Conservation (phyloP, 2,329 filamentous ascomycete species). For the Talaromyces sp. region DNA sequence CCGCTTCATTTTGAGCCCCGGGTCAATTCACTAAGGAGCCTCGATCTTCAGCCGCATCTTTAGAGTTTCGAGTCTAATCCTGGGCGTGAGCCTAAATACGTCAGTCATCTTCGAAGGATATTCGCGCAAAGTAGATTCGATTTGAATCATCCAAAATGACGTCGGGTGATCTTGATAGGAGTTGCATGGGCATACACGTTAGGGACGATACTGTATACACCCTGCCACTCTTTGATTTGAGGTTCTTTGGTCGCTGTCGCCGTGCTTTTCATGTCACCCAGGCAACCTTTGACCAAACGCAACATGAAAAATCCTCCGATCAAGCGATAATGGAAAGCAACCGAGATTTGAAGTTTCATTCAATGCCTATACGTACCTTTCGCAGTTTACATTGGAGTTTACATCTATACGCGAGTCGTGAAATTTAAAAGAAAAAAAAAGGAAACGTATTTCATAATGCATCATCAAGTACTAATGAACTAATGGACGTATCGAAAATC, state of each 20-base stretch:
- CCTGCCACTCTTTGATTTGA: not conserved
- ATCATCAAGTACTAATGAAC: not conserved
- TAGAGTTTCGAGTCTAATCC: not conserved
- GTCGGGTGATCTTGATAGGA: not conserved
- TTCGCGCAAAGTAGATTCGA: not conserved
- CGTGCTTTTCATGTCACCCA: not conserved
- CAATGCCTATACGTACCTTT: not conserved
- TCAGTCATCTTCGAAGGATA: not conserved
- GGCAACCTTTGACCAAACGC: not conserved
- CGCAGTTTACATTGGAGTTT: not conserved
- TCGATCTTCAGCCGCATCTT: not conserved
- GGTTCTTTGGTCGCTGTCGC: not conserved
- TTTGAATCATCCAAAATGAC: not conserved
- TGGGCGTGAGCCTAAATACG: not conserved
- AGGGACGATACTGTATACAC: not conserved
- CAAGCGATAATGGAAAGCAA: not conserved
- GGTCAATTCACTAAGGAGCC: not conserved
- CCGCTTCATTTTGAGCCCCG: not conserved
- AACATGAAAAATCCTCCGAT: not conserved
- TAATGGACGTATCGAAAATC: not conserved
- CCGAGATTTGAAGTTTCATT: not conserved
- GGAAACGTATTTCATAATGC: not conserved
- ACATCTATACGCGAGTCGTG: not conserved
- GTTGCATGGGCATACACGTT: not conserved
- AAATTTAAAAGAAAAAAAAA: not conserved